phyloP scores from a whole-genome alignment of 768 basidiomycete species.

The Thelephora ganbajun region DNA sequence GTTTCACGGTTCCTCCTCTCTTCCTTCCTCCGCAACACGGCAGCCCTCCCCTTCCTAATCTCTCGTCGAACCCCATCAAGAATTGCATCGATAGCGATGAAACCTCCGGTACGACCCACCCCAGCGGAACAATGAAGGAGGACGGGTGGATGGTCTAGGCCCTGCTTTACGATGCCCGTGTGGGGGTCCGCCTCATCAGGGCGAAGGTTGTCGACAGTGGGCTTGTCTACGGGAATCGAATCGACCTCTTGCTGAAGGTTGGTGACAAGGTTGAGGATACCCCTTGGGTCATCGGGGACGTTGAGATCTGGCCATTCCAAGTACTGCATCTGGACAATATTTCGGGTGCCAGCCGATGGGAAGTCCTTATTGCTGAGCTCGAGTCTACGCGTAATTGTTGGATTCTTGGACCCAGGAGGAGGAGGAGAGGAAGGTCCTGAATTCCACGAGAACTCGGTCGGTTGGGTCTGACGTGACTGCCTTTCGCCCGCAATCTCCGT shows the following conservation, averaged over 20 bases:
- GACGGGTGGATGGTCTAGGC: conserved; percentile 43
- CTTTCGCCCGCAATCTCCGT: conserved; percentile 28
- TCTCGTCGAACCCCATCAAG: conserved; percentile 61
- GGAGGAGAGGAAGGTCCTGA: conserved; percentile 1
- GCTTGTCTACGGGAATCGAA: conserved; percentile 8
- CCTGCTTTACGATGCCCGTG: conserved; percentile 42
- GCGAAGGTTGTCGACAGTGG: conserved; percentile 4
- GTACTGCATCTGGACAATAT: conserved; percentile 80
- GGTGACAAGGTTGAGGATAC: conserved; percentile 58
- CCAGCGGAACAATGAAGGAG: conserved; percentile 89
- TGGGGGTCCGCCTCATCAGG: conserved; percentile 21
- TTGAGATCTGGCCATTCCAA: conserved; percentile 96
- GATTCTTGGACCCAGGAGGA: neutral
- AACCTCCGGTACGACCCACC: conserved; percentile 89
- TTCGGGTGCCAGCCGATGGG: conserved; percentile 46
- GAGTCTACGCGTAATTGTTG: conserved; percentile 48
- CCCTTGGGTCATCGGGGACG: conserved; percentile 74
- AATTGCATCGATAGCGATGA: conserved; percentile 81
- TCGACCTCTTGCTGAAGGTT: conserved; percentile 38
- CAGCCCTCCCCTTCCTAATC: conserved; percentile 20
- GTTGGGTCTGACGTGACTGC: conserved; percentile 13
- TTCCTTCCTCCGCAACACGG: neutral
- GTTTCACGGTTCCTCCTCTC: neutral
- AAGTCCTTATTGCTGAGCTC: conserved; percentile 48
- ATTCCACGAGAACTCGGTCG: neutral